Conservation (phyloP, 2,329 filamentous ascomycete species). For the Didymella pomorum region DNA sequence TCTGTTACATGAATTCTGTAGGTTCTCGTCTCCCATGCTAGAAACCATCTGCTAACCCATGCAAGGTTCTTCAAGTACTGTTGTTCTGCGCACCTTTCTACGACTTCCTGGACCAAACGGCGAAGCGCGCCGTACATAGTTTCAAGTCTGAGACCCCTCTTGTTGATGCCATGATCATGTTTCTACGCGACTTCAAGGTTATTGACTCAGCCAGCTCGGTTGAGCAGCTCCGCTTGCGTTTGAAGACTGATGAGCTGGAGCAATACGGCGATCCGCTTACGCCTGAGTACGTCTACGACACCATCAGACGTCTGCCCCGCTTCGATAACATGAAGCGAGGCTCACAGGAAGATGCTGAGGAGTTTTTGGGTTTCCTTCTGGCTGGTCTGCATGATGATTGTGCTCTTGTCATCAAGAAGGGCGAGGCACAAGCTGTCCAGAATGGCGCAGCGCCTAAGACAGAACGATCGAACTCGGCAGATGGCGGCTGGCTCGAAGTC, state of each 20-base stretch:
- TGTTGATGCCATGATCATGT: conserved; percentile 96
- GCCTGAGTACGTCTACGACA: conserved; percentile 94
- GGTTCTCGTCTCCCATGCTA: conserved; percentile 47
- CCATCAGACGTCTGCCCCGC: conserved; percentile 83
- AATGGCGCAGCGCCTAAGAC: conserved; percentile 54
- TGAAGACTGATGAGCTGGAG: conserved; percentile 86
- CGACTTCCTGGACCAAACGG: conserved; percentile 86
- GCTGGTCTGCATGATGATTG: conserved; percentile 96
- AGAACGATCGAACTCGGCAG: conserved; percentile 56
- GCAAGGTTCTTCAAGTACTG: conserved; percentile 89
- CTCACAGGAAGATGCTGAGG: conserved; percentile 97
- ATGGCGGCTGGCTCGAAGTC: conserved; percentile 90
- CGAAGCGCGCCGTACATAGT: conserved; percentile 82
- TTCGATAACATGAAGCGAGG: conserved; percentile 96
- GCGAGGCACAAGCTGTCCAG: conserved; percentile 43
- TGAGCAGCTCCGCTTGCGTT: conserved; percentile 74
- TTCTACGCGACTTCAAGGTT: conserved; percentile 88
- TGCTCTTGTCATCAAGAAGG: conserved; percentile 73
- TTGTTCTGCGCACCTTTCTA: conserved; percentile 95
- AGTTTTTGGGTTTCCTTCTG: conserved; percentile 92
- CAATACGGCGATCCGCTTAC: conserved; percentile 90
- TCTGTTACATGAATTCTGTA: conserved; percentile 99
- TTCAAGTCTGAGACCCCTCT: conserved; percentile 96
- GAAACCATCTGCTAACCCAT: conserved; percentile 41
- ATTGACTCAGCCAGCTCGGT: conserved; percentile 79